phyloP scores from a whole-genome alignment of 257 asterid genomes.

The Misopates orontium region DNA sequence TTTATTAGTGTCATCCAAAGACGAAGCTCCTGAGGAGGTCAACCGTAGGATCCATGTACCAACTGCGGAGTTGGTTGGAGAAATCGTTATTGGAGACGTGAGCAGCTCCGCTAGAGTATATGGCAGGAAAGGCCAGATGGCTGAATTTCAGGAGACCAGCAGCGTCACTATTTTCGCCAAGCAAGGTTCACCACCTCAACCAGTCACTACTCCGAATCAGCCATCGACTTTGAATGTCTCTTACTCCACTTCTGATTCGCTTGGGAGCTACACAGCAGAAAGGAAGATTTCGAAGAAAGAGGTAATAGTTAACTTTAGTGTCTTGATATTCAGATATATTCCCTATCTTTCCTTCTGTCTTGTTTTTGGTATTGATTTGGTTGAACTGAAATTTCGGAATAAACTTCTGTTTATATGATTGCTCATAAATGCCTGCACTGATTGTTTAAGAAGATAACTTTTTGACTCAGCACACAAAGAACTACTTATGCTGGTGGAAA shows the following conservation, averaged over 20 bases:
- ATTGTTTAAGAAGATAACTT: no score
- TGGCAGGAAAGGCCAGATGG: conserved; percentile 21
- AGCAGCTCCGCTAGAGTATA: conserved; percentile 37
- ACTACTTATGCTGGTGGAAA: no score
- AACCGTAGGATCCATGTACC: conserved; percentile 37
- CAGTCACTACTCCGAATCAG: conserved; percentile 25
- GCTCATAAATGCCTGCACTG: no score
- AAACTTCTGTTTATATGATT: no score
- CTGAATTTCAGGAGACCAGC: conserved; percentile 32
- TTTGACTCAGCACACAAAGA: no score
- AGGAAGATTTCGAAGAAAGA: conserved; percentile 43
- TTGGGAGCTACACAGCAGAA: conserved; percentile 49
- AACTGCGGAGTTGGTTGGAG: conserved; percentile 59
- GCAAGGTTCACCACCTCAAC: conserved; percentile 19
- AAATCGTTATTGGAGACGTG: conserved; percentile 44
- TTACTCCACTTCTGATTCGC: conserved; percentile 32
- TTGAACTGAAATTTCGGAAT: not conserved
- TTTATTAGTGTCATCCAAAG: conserved; percentile 10
- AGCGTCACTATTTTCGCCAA: conserved; percentile 21
- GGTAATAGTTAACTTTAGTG: conserved; percentile 37
- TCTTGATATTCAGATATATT: not conserved
- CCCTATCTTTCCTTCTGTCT: not conserved
- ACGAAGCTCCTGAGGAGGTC: conserved; percentile 31
- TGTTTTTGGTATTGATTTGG: not conserved
- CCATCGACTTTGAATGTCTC: conserved; percentile 24